phyloP scores from a whole-genome alignment of 164 flowering plant genomes.

The Magnolia changhungtana region DNA sequence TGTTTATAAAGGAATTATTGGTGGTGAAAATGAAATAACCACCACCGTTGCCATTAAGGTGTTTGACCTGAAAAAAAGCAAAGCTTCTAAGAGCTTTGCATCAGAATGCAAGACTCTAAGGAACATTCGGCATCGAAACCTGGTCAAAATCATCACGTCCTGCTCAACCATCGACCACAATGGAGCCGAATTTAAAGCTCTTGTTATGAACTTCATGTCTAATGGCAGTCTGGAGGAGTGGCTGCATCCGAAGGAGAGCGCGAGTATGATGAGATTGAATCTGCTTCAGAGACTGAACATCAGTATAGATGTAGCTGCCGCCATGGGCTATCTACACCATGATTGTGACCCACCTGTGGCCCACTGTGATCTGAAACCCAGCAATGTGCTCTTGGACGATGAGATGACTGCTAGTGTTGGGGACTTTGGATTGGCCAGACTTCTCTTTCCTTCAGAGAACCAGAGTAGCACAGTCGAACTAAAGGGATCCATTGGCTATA shows the following conservation, averaged over 20 bases:
- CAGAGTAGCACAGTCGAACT: not conserved
- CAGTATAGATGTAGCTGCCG: not conserved
- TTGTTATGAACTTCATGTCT: conserved; percentile 45
- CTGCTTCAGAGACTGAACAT: not conserved
- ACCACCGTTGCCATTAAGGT: conserved; percentile 38
- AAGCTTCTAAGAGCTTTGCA: conserved; percentile 36
- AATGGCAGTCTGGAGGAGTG: conserved; percentile 52
- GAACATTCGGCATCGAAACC: conserved; percentile 58
- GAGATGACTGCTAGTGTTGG: conserved; percentile 8
- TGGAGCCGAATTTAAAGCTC: conserved; percentile 36
- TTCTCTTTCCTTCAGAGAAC: not conserved
- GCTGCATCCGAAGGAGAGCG: conserved; percentile 22
- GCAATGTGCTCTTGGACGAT: not conserved
- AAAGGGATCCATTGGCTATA: conserved; percentile 3
- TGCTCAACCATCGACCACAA: conserved; percentile 43
- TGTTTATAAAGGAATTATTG: conserved; percentile 39
- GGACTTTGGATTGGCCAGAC: conserved; percentile 7
- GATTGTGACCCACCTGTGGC: conserved; percentile 5
- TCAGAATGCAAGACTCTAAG: conserved; percentile 50
- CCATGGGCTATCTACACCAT: conserved; percentile 9
- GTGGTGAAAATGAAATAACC: conserved; percentile 8
- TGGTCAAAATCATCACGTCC: conserved; percentile 42
- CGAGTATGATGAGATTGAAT: not conserved
- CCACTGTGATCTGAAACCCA: conserved; percentile 7
- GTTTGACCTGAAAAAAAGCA: conserved; percentile 17